Evolutionary conservation across 2,329 filamentous ascomycete genomes (phyloP), one percentile per base, ranked within the genome.

Genomic region (Cadophora sp.): DNA sequence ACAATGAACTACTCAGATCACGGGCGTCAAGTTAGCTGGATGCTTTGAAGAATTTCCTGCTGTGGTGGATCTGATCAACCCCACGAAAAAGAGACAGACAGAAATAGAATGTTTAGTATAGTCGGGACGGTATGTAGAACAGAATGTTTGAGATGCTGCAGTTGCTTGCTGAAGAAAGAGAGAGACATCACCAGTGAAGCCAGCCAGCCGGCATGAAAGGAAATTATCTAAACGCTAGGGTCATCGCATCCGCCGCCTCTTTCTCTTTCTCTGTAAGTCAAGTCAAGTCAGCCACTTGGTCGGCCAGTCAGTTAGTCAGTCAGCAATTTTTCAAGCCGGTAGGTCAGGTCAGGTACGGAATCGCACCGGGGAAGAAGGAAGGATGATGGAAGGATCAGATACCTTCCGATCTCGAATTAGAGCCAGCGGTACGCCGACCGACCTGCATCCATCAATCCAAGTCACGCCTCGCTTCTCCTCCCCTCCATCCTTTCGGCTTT

Each of bases 361-460:
- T 30, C 27, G 27, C 6, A 30, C 4, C 27, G 27, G 27, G 27
- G 27, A 30, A 30, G 27, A 30, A 30, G 27, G 50, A 27, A 16
- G 24, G n/a, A 9, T 8, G 14, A n/a, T 16, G 14, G 50, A 53
- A 53, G 50, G 50, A 53, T 53, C 27, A 27, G 24, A 33, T 33
- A 22, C 8, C 30, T 33, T 5, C 36, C 36, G 27, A 53, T 53
- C 50, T 53, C 20, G 50, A 53, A 58, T 39, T 58, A 58, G 53
- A 58, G 18, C 53, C 53, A 58, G 53, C 53, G 53, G 53, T 16
- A 58, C 33, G 53, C 53, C 33, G 16, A 7, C 18, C 11, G 4
- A 47, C 30, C n/a, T n/a, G 30, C 4, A 33, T 11, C 5, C 50
- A 53, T 53, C 14, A 33, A 6, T 14, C 24, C 18, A 24, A 30